These are phyloP conservation scores for Brassica nigra DNA, from an alignment of 345 rosid genomes.

Conservation along the genomic window DNA sequence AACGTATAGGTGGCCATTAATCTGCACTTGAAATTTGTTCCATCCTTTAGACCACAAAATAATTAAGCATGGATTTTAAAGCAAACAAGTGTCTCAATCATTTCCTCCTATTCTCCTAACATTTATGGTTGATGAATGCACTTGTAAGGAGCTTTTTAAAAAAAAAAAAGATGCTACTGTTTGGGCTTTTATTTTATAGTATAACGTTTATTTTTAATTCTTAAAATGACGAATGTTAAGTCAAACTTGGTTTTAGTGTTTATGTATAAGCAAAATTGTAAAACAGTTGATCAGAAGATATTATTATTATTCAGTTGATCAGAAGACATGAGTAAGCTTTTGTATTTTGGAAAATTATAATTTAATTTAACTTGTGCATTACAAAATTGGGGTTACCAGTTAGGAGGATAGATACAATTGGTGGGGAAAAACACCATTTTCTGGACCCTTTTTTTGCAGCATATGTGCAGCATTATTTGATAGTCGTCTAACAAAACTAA, in stretches of 20 bases:
- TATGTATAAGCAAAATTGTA: neutral
- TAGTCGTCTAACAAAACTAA: neutral
- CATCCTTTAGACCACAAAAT: neutral
- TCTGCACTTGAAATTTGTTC: neutral
- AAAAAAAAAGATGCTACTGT: too few relatives aligned
- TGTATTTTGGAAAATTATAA: neutral
- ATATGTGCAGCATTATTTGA: neutral
- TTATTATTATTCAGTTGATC: too few relatives aligned
- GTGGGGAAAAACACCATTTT: neutral
- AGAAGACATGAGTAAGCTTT: neutral
- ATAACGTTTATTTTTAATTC: neutral
- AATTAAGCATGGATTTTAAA: neutral
- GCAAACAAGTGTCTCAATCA: neutral
- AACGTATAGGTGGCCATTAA: neutral
- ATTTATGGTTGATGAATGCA: neutral
- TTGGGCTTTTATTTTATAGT: neutral
- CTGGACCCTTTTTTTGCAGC: neutral
- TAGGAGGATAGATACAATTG: neutral
- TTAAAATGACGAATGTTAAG: too few relatives aligned
- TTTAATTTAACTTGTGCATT: neutral
- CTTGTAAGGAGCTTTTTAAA: neutral
- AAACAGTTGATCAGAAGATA: neutral
- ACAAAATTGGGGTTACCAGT: neutral
- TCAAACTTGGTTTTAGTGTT: neutral
- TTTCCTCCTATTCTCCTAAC: neutral